Evolutionary conservation across 257 asterid genomes (phyloP).

Genomic region (Primulina eburnea): DNA sequence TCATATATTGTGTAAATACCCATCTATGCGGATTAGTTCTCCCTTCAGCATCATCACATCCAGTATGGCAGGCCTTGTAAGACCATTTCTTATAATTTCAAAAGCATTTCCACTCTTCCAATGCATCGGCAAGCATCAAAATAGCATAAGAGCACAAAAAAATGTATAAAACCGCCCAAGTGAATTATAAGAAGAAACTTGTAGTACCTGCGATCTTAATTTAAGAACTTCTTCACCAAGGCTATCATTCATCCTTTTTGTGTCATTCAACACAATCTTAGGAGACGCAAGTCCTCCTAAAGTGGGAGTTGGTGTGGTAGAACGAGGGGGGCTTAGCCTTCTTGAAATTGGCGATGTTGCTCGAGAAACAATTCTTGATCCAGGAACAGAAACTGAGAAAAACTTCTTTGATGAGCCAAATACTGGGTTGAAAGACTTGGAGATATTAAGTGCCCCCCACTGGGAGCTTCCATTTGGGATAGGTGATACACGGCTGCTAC

Average conservation of each 20-base stretch:
- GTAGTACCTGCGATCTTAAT: constrained; percentile 81
- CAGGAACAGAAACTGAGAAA: constrained; percentile 98
- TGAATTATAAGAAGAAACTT: constrained; percentile 6
- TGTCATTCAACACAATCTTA: constrained; percentile 60
- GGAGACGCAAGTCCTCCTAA: constrained; percentile 93
- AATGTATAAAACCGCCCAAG: background rate
- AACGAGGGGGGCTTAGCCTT: constrained; percentile 94
- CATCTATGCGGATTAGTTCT: background rate
- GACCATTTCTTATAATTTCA: constrained; percentile 2
- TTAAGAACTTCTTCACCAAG: constrained; percentile 77
- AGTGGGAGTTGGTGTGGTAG: constrained; percentile 97
- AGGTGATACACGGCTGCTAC: constrained; percentile 92
- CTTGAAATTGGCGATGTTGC: constrained; percentile 98
- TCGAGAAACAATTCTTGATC: constrained; percentile 96
- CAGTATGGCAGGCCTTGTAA: constrained; percentile 15
- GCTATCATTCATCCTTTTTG: constrained; percentile 58
- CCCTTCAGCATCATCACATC: constrained; percentile 20
- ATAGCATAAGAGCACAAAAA: background rate
- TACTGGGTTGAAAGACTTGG: constrained; percentile 83
- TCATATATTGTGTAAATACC: constrained; percentile 2
- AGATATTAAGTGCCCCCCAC: constrained; percentile 72
- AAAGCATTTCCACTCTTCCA: constrained; percentile 10
- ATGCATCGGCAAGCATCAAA: constrained; percentile 9
- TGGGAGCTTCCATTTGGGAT: constrained; percentile 88
- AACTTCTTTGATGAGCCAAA: constrained; percentile 88